Conservation (phyloP, 2,329 filamentous ascomycete genomes). For the Mollisiaceae sp. region DNA sequence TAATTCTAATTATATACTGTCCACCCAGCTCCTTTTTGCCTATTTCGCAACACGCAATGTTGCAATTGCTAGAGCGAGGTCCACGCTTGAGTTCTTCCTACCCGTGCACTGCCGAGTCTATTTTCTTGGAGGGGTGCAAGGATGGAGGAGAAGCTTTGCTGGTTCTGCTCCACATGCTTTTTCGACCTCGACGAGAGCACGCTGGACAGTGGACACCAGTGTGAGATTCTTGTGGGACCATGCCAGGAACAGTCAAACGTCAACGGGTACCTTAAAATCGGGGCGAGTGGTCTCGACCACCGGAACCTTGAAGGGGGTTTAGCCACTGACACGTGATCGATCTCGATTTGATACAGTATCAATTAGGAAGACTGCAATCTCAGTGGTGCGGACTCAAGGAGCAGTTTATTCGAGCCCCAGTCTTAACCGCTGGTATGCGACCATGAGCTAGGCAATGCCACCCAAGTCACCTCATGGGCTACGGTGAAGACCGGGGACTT, state of each 20-base stretch:
- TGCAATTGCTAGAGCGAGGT: not conserved
- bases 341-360: not conserved
- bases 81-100: not conserved
- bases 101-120: not conserved
- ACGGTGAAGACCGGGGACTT: not conserved
- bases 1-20: slow-evolving; percentile 6
- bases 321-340: not conserved
- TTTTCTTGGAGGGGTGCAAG: not conserved
- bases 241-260: slow-evolving; percentile 11
- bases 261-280: not conserved
- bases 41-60: not conserved
- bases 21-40: not conserved
- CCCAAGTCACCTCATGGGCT: not conserved
- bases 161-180: not conserved
- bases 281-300: slow-evolving; percentile 4
- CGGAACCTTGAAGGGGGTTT: not conserved
- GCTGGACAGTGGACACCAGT: not conserved
- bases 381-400: not conserved
- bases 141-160: not conserved
- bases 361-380: not conserved
- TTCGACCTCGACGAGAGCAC: not conserved
- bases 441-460: not conserved
- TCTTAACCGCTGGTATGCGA: not conserved
- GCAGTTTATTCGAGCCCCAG: not conserved
- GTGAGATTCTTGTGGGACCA: not conserved